A percentile compares a stretch with the other conserved stretches of the same genome.
These are phyloP conservation scores for Colletotrichum abscissum DNA, from an alignment of 2,329 filamentous ascomycete genomes.

Conservation along the genomic window DNA sequence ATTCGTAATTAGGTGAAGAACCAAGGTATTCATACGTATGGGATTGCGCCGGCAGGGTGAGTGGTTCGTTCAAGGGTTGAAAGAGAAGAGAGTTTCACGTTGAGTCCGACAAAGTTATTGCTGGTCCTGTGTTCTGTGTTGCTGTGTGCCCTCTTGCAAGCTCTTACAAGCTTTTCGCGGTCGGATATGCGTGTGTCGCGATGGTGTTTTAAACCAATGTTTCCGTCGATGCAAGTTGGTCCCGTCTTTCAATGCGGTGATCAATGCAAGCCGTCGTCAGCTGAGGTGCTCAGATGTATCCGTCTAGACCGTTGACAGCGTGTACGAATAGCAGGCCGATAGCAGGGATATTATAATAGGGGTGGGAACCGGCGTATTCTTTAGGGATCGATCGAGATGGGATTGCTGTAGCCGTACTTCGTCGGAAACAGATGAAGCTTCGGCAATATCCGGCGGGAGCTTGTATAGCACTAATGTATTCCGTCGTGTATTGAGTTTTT, in stretches of 20 bases:
- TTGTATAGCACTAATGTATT: background rate
- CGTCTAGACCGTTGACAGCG: background rate
- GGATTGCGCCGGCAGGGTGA: background rate
- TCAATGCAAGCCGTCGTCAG: background rate
- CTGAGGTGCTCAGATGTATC: background rate
- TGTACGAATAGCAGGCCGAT: background rate
- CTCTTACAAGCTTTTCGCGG: conserved; percentile 24
- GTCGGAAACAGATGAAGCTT: background rate
- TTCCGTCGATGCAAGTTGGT: conserved; percentile 25
- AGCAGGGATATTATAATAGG: background rate
- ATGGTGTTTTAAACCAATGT: conserved; percentile 35
- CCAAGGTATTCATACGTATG: background rate
- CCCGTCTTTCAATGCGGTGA: conserved; percentile 13
- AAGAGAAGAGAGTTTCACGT: background rate
- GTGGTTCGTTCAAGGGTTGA: background rate
- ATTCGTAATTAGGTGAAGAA: background rate
- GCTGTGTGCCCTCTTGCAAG: background rate
- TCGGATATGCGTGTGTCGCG: conserved; percentile 31
- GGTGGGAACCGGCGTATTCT: background rate
- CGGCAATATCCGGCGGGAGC: background rate
- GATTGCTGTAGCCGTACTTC: background rate
- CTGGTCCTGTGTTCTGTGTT: no score
- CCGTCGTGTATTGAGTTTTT: background rate
- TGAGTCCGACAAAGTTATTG: background rate
- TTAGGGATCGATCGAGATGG: background rate